Base-by-base conservation (phyloP, 805 yeast species). In the Candida nitratophila region DNA sequence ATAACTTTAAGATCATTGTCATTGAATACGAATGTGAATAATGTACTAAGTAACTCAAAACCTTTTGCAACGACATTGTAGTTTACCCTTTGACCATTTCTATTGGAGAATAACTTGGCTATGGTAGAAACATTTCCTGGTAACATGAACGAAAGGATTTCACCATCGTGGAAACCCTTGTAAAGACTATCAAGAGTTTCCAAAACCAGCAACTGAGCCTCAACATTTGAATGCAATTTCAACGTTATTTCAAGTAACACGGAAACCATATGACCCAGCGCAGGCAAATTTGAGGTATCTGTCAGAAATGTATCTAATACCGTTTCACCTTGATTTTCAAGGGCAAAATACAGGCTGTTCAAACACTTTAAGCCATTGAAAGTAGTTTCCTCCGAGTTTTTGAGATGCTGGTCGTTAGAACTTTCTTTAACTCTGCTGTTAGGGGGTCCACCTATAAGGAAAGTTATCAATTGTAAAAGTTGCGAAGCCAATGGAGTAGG, bases 41-140 rank as follows among this genome's bases (percentile, higher is more conserved):
- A 39, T 0, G 53, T 46, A 1, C 55, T 45, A 26, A 74, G 44
- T 0, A 68, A 47, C 1, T 54, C 42, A n/a, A 74, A 37, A 0
- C 64, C 41, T 19, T 60, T 48, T 1, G 58, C 50, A 1, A 66
- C 45, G 0, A 73, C 69, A 16, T 63, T 59, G 43, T 63, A 69
- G 43, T 74, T 73, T 1, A 67, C 59, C 9, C 46, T 53, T n/a
- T 51, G 46, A 0, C 58, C 43, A 12, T 35, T 41, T 26, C 31
- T 34, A 24, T 17, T 33, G 17, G 49, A 54, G 0, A 73, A 44
- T 5, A 72, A 47, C 44, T 71, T 76, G 2, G 72, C 60, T 35
- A 75, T 50, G 0, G 62, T 50, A 0, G 81, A 76, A 0, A 76
- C 70, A 34, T 64, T 73, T 3, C 81, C 81, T 0, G 82, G 82